Evolutionary conservation across 768 basidiomycete genomes (phyloP), one percentile per base, ranked within the genome.

Genomic region (Panaeolus papilionaceus): DNA sequence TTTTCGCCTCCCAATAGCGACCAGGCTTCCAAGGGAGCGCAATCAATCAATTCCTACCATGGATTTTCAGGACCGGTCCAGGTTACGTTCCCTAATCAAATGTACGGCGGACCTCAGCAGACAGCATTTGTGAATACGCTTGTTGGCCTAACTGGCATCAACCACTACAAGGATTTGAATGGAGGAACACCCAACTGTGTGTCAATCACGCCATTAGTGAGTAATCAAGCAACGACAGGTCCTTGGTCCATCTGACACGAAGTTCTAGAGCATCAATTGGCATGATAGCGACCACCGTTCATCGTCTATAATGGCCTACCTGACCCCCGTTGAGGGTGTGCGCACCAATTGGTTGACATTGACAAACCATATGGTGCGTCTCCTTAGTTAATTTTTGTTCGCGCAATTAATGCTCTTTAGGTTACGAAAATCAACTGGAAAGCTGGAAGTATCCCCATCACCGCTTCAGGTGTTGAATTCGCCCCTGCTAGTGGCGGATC

Each of bases 61-160:
- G 87, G 87, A 6, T 81, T 78, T 23, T 64, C 75, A 1, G 88
- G 88, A 0, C 87, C 87, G 2, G 82, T 89, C 0, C 85, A 86
- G 68, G 85, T 86, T 28, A 84, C 84, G 1, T 84, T 80, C 70
- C 85, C 83, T 16, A 83, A 82, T 72, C 73, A 70, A 5, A 88
- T 88, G 84, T 88, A 85, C 68, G 85, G 86, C 14, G 87, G 86
- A 2, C 85, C 86, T 4, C 84, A 87, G 58, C 86, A 88, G 68
- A 66, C 75, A 2, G 79, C 73, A n/a, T 89, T 88, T 72, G 74
- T 85, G 51, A 66, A 80, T 64, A 83, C 86, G 2, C 82, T 87
- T 63, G 78, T 80, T 33, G 78, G 78, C 49, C 70, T 86, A 11
- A 86, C 84, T 6, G 85, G 85, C 1, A 85, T 87, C 67, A 79